Evolutionary conservation across 331 rosid genomes (phyloP).

Genomic region (Rhamnella rubrinervis): DNA sequence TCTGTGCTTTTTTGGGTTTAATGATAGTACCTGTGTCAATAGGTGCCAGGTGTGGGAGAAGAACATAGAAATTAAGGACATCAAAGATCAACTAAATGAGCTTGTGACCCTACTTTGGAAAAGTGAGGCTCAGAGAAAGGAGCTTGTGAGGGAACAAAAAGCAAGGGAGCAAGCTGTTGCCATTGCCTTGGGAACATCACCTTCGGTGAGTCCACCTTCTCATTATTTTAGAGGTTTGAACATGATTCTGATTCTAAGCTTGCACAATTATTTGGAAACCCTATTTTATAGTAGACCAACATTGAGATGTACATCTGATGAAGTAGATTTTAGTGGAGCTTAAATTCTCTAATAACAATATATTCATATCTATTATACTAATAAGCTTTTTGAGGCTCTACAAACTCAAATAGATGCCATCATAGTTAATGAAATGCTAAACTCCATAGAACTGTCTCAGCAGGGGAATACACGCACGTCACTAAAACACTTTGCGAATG

Average conservation of each 20-base stretch:
- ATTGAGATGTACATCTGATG: neutral
- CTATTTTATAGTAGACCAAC: neutral
- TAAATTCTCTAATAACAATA: too few species aligned
- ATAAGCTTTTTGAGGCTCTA: conserved; percentile 7
- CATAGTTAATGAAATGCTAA: conserved; percentile 8
- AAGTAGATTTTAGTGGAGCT: too few species aligned
- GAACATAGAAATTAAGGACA: conserved; percentile 66
- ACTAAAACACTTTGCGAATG: conserved; percentile 68
- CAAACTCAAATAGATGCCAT: conserved; percentile 8
- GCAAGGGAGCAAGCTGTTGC: conserved; percentile 48
- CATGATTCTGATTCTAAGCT: neutral
- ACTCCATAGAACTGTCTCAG: conserved; percentile 7
- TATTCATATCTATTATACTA: too few species aligned
- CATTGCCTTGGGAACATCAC: conserved; percentile 43
- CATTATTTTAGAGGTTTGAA: conserved; percentile 9
- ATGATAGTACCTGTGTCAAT: conserved; percentile 30
- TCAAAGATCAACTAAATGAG: conserved; percentile 68
- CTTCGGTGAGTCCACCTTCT: conserved; percentile 43
- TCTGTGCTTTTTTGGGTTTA: conserved; percentile 21
- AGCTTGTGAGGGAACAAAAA: conserved; percentile 60
- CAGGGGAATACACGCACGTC: conserved; percentile 54
- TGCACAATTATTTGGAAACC: conserved; percentile 9
- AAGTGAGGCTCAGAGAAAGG: conserved; percentile 64
- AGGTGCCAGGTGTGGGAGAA: conserved; percentile 78
- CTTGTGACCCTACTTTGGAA: conserved; percentile 49